phyloP scores from a whole-genome alignment of 176 grass and related monocot genomes.

The Aegilops sharonensis region DNA sequence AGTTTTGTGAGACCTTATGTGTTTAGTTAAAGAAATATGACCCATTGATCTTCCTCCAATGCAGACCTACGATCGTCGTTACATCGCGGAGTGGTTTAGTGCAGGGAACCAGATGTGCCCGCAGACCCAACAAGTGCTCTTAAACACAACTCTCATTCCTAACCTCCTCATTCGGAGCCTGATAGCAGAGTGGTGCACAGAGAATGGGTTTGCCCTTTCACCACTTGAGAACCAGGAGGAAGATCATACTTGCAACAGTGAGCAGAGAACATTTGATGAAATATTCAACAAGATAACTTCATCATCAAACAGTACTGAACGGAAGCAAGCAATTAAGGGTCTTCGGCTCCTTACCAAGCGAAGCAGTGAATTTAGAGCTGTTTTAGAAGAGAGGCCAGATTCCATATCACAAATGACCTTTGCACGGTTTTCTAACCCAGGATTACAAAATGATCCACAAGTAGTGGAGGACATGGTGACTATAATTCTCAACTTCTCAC shows the following conservation, averaged over 20 bases:
- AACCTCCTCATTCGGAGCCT: slow-evolving; percentile 62
- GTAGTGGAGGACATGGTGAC: slow-evolving; percentile 79
- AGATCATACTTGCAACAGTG: slow-evolving; percentile 43
- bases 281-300: slow-evolving; percentile 66
- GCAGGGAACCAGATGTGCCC: slow-evolving; percentile 65
- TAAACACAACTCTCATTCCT: slow-evolving; percentile 49
- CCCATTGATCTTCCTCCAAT: slow-evolving; percentile 24
- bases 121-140: slow-evolving; percentile 61
- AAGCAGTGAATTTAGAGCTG: slow-evolving; percentile 63
- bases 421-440: slow-evolving; percentile 41
- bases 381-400: slow-evolving; percentile 67
- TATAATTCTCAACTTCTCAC: slow-evolving; percentile 78
- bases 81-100: slow-evolving; percentile 70
- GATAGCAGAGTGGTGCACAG: slow-evolving; percentile 67
- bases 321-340: slow-evolving; percentile 65
- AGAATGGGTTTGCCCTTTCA: slow-evolving; percentile 49
- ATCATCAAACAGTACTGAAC: slow-evolving; percentile 32
- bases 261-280: slow-evolving; percentile 44
- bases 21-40: background rate
- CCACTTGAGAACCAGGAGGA: slow-evolving; percentile 35
- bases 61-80: slow-evolving; percentile 79
- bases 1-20: background rate
- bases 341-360: slow-evolving; percentile 64
- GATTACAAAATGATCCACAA: slow-evolving; percentile 55
- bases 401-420: slow-evolving; percentile 61